These are phyloP conservation scores for Hanseniaspora taiwanica DNA, from an alignment of 805 yeast genomes.

Conservation along the genomic window DNA sequence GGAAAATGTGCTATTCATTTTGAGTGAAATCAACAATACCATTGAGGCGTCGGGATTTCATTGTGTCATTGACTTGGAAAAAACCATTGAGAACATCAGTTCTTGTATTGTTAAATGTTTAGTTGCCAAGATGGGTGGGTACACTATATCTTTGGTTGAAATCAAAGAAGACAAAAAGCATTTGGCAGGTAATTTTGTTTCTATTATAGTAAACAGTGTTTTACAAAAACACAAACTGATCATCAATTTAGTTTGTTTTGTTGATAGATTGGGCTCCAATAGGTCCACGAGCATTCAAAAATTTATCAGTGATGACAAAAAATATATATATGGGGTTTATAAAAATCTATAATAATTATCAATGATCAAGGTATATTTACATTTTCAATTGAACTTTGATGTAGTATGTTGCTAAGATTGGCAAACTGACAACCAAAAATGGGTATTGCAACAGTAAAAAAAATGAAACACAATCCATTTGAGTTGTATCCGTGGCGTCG, in stretches of 20 bases:
- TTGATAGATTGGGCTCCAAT: slow-evolving; percentile 25
- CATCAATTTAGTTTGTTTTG: slow-evolving; percentile 73
- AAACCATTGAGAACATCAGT: slow-evolving; percentile 37
- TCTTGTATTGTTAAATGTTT: slow-evolving; percentile 36
- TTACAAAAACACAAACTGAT: slow-evolving; percentile 71
- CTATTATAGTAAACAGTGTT: slow-evolving; percentile 67
- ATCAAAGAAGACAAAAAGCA: slow-evolving; percentile 25
- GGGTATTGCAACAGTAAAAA: slow-evolving; percentile 64
- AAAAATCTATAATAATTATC: neutral
- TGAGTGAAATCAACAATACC: slow-evolving; percentile 77
- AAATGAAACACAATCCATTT: slow-evolving; percentile 79
- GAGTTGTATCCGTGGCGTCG: slow-evolving; percentile 27
- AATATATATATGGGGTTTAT: neutral
- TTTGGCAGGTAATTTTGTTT: slow-evolving; percentile 47
- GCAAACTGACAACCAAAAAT: slow-evolving; percentile 51
- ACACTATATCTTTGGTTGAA: slow-evolving; percentile 65
- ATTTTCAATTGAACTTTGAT: slow-evolving; percentile 22
- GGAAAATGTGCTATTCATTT: slow-evolving; percentile 51
- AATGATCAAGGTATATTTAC: slow-evolving; percentile 4
- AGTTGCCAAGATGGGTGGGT: slow-evolving; percentile 71
- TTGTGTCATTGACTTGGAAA: slow-evolving; percentile 75
- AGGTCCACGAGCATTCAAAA: neutral
- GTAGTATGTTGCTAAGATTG: slow-evolving; percentile 37
- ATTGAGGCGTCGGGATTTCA: slow-evolving; percentile 87
- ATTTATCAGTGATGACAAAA: neutral